A percentile compares a stretch with the other conserved stretches of the same genome.
Evolutionary conservation across 2,329 filamentous ascomycete genomes (phyloP).

Genomic region (Pseudogymnoascus destructans): DNA sequence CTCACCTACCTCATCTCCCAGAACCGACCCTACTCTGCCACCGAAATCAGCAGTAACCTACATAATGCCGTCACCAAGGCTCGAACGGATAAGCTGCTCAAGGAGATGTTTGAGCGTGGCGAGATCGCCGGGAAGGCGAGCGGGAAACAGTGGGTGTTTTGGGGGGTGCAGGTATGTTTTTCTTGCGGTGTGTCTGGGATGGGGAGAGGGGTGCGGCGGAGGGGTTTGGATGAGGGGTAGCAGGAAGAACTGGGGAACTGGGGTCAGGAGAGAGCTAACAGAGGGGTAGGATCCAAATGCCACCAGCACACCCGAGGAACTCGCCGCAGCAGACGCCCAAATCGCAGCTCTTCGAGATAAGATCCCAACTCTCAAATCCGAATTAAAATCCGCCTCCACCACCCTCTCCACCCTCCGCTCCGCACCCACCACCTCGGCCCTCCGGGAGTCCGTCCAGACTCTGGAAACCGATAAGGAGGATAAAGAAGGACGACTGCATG

Average conservation of each 20-base stretch:
- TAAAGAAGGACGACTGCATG: constrained; percentile 30
- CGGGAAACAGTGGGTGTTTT: constrained; percentile 26
- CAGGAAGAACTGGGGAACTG: not conserved
- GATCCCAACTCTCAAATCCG: constrained; percentile 35
- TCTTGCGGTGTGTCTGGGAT: not conserved
- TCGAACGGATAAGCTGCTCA: constrained; percentile 45
- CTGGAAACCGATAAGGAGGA: constrained; percentile 34
- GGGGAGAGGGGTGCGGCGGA: not conserved
- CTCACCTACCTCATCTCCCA: constrained; percentile 27
- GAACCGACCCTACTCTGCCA: constrained; percentile 31
- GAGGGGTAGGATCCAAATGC: constrained; percentile 34
- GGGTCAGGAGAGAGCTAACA: not conserved
- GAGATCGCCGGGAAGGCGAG: constrained; percentile 39
- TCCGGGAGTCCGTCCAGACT: constrained; percentile 31
- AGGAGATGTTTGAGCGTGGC: constrained; percentile 47
- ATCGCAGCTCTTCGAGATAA: constrained; percentile 34
- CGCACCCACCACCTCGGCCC: constrained; percentile 37
- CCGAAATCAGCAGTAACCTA: constrained; percentile 46
- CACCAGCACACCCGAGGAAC: constrained; percentile 33
- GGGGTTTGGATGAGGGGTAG: not conserved
- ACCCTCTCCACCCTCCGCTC: constrained; percentile 29
- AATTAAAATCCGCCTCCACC: constrained; percentile 34
- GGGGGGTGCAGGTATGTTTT: constrained; percentile 22
- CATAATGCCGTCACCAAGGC: constrained; percentile 42
- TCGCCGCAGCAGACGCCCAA: constrained; percentile 36